phyloP scores from a whole-genome alignment of 768 basidiomycete genomes.

The Serendipita sp. region DNA sequence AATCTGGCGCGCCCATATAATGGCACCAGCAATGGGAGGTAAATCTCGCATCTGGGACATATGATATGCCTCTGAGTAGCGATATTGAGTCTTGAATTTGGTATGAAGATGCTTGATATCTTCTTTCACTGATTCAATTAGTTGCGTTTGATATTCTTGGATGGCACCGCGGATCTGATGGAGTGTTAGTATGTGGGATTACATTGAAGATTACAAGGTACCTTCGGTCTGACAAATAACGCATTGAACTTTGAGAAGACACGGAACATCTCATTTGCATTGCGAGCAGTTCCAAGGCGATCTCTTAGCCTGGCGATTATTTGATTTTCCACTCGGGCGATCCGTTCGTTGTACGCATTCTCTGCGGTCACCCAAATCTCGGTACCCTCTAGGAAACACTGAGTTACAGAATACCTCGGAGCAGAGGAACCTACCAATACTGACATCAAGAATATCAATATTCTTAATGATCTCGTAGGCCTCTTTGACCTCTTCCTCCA shows the following conservation, averaged over 20 bases:
- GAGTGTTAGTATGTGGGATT: not conserved
- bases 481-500: conserved; percentile 94
- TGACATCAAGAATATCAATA: conserved; percentile 91
- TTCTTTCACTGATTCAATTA: conserved; percentile 97
- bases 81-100: conserved; percentile 97
- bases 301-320: conserved; percentile 90
- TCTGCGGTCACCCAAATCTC: conserved; percentile 97
- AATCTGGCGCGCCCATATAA: conserved; percentile 99
- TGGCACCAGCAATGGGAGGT: conserved; percentile 94
- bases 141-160: conserved; percentile 96
- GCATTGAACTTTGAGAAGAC: conserved; percentile 99
- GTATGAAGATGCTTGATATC: conserved; percentile 92
- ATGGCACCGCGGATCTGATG: conserved; percentile 87
- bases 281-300: conserved; percentile 82
- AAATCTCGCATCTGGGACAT: conserved; percentile 99
- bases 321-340: conserved; percentile 94
- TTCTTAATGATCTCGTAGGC: conserved; percentile 96
- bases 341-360: conserved; percentile 94
- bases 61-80: conserved; percentile 87
- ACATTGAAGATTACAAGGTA: conserved; percentile 19
- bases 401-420: not conserved
- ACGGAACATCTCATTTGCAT: conserved; percentile 98
- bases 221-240: conserved; percentile 89
- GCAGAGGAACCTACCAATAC: conserved; percentile 44
- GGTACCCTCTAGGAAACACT: conserved; percentile 54